Evolutionary conservation across 257 asterid species (phyloP).

Genomic region (Lycium ferocissimum): DNA sequence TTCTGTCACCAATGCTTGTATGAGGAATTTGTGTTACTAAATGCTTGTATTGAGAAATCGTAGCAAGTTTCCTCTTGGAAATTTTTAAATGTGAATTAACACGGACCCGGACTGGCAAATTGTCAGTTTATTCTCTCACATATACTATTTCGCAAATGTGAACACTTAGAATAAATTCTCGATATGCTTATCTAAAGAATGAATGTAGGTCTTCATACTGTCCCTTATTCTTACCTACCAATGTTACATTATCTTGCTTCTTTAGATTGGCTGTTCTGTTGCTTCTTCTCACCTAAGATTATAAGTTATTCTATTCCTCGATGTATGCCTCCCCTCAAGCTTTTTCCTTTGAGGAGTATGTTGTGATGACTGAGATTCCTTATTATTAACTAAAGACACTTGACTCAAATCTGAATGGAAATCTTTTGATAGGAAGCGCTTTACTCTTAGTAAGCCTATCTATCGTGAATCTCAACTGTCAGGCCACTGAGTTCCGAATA

Average conservation of each 20-base stretch:
- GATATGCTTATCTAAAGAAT: not conserved
- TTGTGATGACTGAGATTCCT: not conserved
- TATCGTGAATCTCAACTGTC: not conserved
- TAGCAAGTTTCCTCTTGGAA: not conserved
- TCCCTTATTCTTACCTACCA: slow-evolving; percentile 15
- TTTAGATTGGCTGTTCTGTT: not conserved
- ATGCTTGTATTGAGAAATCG: not conserved
- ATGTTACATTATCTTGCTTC: not conserved
- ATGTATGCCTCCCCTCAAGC: not conserved
- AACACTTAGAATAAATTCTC: not conserved
- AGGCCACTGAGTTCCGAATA: not conserved
- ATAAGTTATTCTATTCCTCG: not conserved
- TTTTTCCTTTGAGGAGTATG: not conserved
- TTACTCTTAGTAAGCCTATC: not conserved
- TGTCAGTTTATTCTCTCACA: not conserved
- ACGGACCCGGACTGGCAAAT: not conserved
- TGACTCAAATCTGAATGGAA: not conserved
- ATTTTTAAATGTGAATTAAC: no score
- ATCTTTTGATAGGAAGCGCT: not conserved
- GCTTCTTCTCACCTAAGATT: not conserved
- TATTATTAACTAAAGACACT: not conserved
- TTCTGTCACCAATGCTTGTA: not conserved
- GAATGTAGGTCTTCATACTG: not conserved
- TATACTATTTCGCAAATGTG: not conserved
- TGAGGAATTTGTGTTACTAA: not conserved